Percentiles rank a stretch among this genome's conserved stretches.
These are phyloP conservation scores for Fusarium albosuccineum DNA, from an alignment of 2,329 filamentous ascomycete species.

Conservation along the genomic window DNA sequence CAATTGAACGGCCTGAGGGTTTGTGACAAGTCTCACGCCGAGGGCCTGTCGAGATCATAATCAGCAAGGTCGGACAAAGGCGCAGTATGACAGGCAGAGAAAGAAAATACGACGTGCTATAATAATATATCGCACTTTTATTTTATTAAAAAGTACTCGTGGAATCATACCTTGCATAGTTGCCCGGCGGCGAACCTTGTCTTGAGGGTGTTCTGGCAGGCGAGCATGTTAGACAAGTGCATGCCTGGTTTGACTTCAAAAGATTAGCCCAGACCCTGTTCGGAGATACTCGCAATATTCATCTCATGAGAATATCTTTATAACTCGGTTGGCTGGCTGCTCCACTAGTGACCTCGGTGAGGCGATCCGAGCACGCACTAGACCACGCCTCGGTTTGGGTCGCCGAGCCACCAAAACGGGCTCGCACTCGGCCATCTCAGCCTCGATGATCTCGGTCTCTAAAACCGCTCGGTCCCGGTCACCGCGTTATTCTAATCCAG, in stretches of 20 bases:
- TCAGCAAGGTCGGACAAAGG: no score
- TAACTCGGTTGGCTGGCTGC: no score
- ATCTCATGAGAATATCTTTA: not conserved
- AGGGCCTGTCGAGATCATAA: constrained; percentile 21
- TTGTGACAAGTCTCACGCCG: constrained; percentile 48
- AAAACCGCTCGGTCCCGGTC: not conserved
- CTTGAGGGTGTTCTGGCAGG: constrained; percentile 15
- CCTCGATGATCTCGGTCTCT: not conserved
- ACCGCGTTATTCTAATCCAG: not conserved
- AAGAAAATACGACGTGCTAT: not conserved
- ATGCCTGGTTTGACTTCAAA: not conserved
- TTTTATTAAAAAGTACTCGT: no score
- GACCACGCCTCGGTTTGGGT: not conserved
- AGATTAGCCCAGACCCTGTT: not conserved
- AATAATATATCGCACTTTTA: no score
- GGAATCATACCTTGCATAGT: constrained; percentile 28
- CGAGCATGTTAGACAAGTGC: not conserved
- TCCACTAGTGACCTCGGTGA: not conserved
- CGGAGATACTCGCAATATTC: not conserved
- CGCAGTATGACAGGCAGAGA: not conserved
- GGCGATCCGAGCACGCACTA: not conserved
- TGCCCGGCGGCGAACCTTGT: constrained; percentile 12
- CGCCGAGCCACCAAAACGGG: no score
- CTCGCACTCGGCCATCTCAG: no score
- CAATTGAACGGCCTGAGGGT: constrained; percentile 48